phyloP scores from a whole-genome alignment of 2,329 filamentous ascomycete species.

The Trichoderma gracile region DNA sequence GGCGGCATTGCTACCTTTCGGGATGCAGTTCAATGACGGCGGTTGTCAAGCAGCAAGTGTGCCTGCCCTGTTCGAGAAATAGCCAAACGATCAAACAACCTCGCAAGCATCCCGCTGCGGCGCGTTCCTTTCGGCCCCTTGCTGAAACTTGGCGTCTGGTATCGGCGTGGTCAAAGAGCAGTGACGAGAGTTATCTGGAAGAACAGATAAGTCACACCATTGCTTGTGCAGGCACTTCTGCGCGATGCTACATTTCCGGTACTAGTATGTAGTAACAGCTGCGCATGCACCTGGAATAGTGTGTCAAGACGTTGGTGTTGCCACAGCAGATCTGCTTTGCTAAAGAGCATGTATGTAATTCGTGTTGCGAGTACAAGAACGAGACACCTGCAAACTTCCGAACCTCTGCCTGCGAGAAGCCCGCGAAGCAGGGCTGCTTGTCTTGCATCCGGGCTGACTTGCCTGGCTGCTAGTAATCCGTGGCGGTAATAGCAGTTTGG shows the following conservation, averaged over 20 bases:
- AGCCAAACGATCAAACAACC: background rate
- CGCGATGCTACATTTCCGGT: constrained; percentile 1
- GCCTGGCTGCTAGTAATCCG: background rate
- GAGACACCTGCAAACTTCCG: constrained; percentile 13
- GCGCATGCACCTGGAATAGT: constrained; percentile 17
- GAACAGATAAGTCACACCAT: constrained; percentile 13
- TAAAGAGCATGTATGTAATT: too few relatives aligned
- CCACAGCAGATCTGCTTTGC: constrained; percentile 14
- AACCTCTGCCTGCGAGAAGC: constrained; percentile 16
- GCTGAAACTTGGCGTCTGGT: constrained; percentile 12
- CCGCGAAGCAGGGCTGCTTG: background rate
- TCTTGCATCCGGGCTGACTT: constrained; percentile 6
- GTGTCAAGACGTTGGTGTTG: constrained; percentile 11
- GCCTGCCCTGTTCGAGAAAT: background rate
- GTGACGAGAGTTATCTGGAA: background rate
- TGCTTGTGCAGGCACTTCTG: constrained; percentile 15
- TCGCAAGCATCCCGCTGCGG: constrained; percentile 5
- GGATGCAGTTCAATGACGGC: background rate
- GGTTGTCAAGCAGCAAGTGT: background rate
- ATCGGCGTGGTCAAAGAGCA: background rate
- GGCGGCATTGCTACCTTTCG: background rate
- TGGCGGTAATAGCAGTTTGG: background rate
- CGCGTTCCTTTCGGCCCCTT: constrained; percentile 19
- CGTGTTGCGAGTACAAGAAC: background rate
- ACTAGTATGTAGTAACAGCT: constrained; percentile 10